Conservation (phyloP, 2,329 filamentous ascomycete species). For the Alternaria sp. region DNA sequence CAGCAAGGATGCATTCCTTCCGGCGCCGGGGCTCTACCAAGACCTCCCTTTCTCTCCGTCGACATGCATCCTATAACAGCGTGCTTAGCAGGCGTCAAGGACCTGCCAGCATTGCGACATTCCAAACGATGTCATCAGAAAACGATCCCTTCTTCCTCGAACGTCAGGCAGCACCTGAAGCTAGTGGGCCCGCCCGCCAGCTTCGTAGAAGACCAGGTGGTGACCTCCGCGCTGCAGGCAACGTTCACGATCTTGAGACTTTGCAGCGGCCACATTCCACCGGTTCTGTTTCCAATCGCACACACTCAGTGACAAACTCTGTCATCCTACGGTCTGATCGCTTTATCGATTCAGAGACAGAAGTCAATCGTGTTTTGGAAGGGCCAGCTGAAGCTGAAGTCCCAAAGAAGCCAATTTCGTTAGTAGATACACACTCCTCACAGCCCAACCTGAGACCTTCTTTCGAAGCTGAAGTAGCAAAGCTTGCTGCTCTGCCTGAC, state of each 20-base stretch:
- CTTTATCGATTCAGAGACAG: conserved; percentile 31
- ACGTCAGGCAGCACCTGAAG: conserved; percentile 33
- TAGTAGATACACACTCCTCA: conserved; percentile 63
- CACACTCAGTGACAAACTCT: conserved; percentile 52
- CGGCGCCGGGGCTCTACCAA: conserved; percentile 44
- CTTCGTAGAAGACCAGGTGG: conserved; percentile 60
- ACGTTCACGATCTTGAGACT: conserved; percentile 57
- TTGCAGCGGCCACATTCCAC: conserved; percentile 58
- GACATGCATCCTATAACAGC: conserved; percentile 70
- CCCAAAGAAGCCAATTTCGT: conserved; percentile 48
- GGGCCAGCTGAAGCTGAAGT: conserved; percentile 20
- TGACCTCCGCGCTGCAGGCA: conserved; percentile 57
- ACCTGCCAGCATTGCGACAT: conserved; percentile 68
- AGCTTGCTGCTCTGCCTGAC: conserved; percentile 87
- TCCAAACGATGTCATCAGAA: conserved; percentile 53
- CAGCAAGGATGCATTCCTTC: conserved; percentile 47
- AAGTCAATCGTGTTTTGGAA: conserved; percentile 17
- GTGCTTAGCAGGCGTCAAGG: conserved; percentile 61
- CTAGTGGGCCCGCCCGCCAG: conserved; percentile 44
- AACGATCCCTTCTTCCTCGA: conserved; percentile 53
- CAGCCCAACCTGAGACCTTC: conserved; percentile 69
- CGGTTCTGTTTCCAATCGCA: conserved; percentile 57
- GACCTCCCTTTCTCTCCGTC: conserved; percentile 55
- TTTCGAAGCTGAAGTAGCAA: conserved; percentile 88
- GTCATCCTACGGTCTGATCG: conserved; percentile 46